Percentiles rank a stretch among this genome's conserved stretches.
phyloP scores from a whole-genome alignment of 2,329 filamentous ascomycete species.

The Botrytis porri region DNA sequence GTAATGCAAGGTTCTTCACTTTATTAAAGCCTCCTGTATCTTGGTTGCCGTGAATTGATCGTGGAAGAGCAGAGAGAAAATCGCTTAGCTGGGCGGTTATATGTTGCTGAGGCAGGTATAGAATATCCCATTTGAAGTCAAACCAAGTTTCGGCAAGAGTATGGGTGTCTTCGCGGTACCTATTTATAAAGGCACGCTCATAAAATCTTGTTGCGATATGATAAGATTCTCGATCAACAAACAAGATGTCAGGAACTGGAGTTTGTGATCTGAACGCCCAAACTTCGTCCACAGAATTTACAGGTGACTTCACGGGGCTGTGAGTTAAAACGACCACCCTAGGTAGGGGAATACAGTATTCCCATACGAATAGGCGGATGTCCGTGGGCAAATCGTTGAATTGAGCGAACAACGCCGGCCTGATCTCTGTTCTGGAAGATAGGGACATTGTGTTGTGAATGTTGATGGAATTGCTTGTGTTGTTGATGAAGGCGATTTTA shows the following conservation, averaged over 20 bases:
- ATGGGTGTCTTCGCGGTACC: not conserved
- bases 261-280: not conserved
- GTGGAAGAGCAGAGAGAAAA: not conserved
- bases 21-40: not conserved
- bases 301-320: no score
- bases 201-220: not conserved
- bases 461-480: not conserved
- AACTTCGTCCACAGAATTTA: not conserved
- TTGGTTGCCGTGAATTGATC: not conserved
- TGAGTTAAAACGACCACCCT: not conserved
- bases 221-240: not conserved
- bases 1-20: not conserved
- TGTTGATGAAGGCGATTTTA: not conserved
- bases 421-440: not conserved
- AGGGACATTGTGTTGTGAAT: not conserved
- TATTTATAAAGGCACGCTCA: not conserved
- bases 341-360: not conserved
- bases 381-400: not conserved
- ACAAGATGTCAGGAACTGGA: not conserved
- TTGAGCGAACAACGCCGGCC: not conserved
- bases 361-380: not conserved
- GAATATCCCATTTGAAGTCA: not conserved
- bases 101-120: not conserved
- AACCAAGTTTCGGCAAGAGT: not conserved
- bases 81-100: not conserved